Evolutionary conservation across 306 rosid species (phyloP), one percentile per base, ranked within the genome.

Genomic region (Trifolium repens): DNA sequence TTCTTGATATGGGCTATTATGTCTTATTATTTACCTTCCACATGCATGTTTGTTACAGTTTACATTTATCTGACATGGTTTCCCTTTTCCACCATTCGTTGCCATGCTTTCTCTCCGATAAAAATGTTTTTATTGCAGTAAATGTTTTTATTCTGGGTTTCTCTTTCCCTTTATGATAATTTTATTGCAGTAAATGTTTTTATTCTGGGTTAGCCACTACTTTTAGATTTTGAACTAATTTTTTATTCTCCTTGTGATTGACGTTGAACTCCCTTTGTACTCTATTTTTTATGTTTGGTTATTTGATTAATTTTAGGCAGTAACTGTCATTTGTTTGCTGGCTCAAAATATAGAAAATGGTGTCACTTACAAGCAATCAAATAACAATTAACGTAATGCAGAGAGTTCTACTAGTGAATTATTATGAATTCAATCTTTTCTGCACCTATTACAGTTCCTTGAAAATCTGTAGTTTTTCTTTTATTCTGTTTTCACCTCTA

Each of bases 401-500:
- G 37, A 22, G 24, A 59, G 14, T 27, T 26, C 15, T 59, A 27
- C 27, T 59, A 13, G 65, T 26, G 6, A 30, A 54, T 27, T 13
- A 59, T 12, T 59, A 2, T 5, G 7, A 15, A 7, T 59, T 6
- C 39, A 22, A 66, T 22, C 30, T 78, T 44, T 60, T 67, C 14
- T 22, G 35, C 37, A 5, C 62, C 15, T 59, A 27, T 57, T 7
- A 13, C 27, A 30, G 16, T 67, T 69, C 64, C 5, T 2, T 58
- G 9, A 15, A 52, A 7, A 37, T 75, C 43, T 49, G 12, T 37
- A 35, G 57, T 35, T 46, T 49, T 22, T 17, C 1, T 14, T 27
- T 60, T 61, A 40, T n/a, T n/a, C n/a, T n/a, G n/a, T 65, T n/a
- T 43, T 44, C 76, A 69, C 32, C 30, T 58, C 54, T 34, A 59